These are phyloP conservation scores for Albatrellus ellisii DNA, from an alignment of 768 basidiomycete species.

Conservation along the genomic window DNA sequence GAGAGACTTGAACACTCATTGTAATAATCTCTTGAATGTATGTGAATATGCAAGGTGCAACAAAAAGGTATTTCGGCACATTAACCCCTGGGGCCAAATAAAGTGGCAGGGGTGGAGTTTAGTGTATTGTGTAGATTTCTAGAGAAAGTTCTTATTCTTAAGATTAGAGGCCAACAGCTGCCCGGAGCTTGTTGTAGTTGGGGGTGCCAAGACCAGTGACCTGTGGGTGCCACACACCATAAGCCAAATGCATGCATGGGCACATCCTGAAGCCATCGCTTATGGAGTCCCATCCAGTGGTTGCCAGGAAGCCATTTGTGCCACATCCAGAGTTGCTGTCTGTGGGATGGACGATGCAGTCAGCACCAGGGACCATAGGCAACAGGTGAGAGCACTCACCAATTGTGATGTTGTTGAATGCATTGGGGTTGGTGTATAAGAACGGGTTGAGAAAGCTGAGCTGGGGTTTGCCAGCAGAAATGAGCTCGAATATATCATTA, in stretches of 20 bases:
- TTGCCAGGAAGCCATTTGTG: conserved; percentile 21
- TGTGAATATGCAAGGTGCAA: too few species aligned
- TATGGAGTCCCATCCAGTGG: conserved; percentile 21
- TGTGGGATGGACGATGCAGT: too few species aligned
- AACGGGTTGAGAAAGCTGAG: conserved; percentile 22
- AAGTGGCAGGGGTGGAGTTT: too few species aligned
- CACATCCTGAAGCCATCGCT: neutral
- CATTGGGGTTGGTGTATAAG: conserved; percentile 18
- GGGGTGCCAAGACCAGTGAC: conserved; percentile 41
- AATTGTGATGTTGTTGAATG: conserved; percentile 22
- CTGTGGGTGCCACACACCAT: neutral
- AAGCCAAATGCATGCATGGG: too few species aligned
- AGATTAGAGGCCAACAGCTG: conserved; percentile 22
- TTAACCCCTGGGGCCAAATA: too few species aligned
- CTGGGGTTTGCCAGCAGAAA: conserved; percentile 16
- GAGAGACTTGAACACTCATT: too few species aligned
- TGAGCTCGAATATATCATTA: too few species aligned
- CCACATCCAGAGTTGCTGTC: conserved; percentile 11
- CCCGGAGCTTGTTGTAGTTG: conserved; percentile 37
- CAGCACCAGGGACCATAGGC: too few species aligned
- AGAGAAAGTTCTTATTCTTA: too few species aligned
- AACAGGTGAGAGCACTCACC: conserved; percentile 7
- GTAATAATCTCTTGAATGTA: too few species aligned
- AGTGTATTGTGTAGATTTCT: too few species aligned
- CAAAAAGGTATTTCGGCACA: too few species aligned